Conservation (phyloP, 176 grass and related monocot species). For the Cenchrus purpureus region DNA sequence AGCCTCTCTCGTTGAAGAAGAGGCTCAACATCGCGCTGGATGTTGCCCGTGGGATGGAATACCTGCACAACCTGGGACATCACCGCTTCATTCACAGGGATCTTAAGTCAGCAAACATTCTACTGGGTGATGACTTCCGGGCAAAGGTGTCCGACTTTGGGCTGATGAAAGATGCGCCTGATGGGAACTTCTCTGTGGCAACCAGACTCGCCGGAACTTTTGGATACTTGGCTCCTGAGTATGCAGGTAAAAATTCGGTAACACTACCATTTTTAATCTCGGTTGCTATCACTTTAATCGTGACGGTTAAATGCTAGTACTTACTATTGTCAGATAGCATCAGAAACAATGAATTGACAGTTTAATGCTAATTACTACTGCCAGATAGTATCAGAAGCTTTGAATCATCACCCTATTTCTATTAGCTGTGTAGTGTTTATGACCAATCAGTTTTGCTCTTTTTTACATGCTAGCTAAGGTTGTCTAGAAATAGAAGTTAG, state of each 20-base stretch:
- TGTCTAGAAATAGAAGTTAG: neutral
- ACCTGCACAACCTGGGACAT: conserved; percentile 84
- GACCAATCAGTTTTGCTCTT: too few species aligned
- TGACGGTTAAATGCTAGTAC: neutral
- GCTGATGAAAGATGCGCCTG: conserved; percentile 79
- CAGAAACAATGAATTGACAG: too few species aligned
- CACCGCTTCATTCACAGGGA: conserved; percentile 97
- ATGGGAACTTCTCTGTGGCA: conserved; percentile 90
- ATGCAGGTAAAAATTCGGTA: conserved; percentile 74
- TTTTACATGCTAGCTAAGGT: too few species aligned
- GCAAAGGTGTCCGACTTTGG: conserved; percentile 97
- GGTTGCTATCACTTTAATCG: neutral
- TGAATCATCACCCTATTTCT: too few species aligned
- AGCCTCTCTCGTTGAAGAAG: conserved; percentile 92
- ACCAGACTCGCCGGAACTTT: conserved; percentile 96
- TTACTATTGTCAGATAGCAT: neutral
- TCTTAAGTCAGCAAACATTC: conserved; percentile 94
- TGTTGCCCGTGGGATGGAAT: conserved; percentile 92
- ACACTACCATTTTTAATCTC: neutral
- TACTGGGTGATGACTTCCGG: conserved; percentile 81
- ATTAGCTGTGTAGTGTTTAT: too few species aligned
- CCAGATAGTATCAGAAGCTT: too few species aligned
- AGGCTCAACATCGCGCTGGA: conserved; percentile 95
- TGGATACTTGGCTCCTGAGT: conserved; percentile 97
- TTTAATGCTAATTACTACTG: too few species aligned